A percentile compares a stretch with the other conserved stretches of the same genome.
Evolutionary conservation across 495 filamentous ascomycete genomes (phyloP).

Genomic region (Sabuloglossum arenarium): DNA sequence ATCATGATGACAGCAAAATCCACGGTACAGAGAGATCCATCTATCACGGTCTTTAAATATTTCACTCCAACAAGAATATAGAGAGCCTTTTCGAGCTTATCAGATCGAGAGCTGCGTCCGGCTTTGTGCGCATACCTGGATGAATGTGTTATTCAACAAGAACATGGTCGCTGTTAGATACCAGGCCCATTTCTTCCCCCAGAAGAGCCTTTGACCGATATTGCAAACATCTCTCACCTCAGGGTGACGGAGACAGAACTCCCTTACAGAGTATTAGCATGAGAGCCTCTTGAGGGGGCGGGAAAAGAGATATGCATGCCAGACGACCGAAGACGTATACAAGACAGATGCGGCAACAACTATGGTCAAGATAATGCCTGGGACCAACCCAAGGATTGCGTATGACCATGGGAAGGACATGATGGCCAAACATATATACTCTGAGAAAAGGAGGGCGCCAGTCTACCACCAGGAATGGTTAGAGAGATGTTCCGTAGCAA

Average conservation of each 20-base stretch:
- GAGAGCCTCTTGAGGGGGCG: not conserved
- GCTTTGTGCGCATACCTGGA: conserved; percentile 26
- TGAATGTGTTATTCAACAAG: conserved; percentile 77
- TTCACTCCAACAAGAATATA: conserved; percentile 62
- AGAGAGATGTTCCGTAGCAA: not conserved
- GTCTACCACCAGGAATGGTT: conserved; percentile 27
- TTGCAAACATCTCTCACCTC: conserved; percentile 81
- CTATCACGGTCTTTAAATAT: conserved; percentile 69
- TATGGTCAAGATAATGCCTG: conserved; percentile 62
- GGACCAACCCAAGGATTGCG: conserved; percentile 67
- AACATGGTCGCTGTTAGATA: conserved; percentile 77
- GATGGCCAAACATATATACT: conserved; percentile 85
- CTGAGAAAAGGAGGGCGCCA: conserved; percentile 67
- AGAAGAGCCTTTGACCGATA: conserved; percentile 76
- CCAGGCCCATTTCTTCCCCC: conserved; percentile 58
- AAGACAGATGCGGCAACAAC: conserved; percentile 53
- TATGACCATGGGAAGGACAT: conserved; percentile 91
- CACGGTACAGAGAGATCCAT: conserved; percentile 44
- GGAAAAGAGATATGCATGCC: conserved; percentile 27
- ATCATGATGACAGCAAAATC: conserved; percentile 48
- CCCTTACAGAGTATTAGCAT: conserved; percentile 23
- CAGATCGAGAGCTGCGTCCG: conserved; percentile 4
- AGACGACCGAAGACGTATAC: conserved; percentile 69
- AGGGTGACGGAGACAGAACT: conserved; percentile 70
- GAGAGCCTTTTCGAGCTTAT: conserved; percentile 29